phyloP scores from a whole-genome alignment of 164 flowering plant species.

The Umbilicus rupestris region DNA sequence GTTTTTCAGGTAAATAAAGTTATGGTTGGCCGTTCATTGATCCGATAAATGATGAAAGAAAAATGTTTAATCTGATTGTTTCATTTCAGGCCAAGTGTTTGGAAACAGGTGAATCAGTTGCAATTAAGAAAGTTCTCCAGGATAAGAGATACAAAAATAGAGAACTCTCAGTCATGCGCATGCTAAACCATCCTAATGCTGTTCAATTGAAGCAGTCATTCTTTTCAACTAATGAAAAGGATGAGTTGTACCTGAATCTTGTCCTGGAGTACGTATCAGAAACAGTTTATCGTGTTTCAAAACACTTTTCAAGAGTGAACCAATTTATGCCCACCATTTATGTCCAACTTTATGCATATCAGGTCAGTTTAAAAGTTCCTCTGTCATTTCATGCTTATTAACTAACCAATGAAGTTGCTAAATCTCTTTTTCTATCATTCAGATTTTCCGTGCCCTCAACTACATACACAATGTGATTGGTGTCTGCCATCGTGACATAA shows the following conservation, averaged over 20 bases:
- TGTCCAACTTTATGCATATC: constrained; percentile 82
- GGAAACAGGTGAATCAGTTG: constrained; percentile 85
- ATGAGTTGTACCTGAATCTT: constrained; percentile 84
- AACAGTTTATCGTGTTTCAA: constrained; percentile 71
- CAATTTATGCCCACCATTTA: constrained; percentile 67
- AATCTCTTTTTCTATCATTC: constrained; percentile 15
- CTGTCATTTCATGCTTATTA: not conserved
- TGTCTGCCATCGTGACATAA: constrained; percentile 95
- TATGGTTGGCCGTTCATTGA: not conserved
- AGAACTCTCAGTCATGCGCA: constrained; percentile 85
- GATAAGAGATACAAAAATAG: constrained; percentile 98
- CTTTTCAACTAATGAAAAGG: constrained; percentile 84
- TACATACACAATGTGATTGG: constrained; percentile 78
- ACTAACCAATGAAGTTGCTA: not conserved
- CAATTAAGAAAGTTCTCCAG: constrained; percentile 95
- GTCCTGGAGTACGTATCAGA: constrained; percentile 87
- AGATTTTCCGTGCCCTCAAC: constrained; percentile 88
- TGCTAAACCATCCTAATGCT: constrained; percentile 80
- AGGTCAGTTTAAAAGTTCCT: constrained; percentile 33
- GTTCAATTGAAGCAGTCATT: constrained; percentile 74
- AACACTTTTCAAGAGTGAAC: constrained; percentile 63
- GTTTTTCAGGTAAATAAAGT: constrained; percentile 77
- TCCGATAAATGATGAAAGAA: not conserved
- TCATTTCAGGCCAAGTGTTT: constrained; percentile 73
- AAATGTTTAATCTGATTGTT: not conserved